These are phyloP conservation scores for Cordyceps cicadae DNA, from an alignment of 2,329 filamentous ascomycete genomes.

Conservation along the genomic window DNA sequence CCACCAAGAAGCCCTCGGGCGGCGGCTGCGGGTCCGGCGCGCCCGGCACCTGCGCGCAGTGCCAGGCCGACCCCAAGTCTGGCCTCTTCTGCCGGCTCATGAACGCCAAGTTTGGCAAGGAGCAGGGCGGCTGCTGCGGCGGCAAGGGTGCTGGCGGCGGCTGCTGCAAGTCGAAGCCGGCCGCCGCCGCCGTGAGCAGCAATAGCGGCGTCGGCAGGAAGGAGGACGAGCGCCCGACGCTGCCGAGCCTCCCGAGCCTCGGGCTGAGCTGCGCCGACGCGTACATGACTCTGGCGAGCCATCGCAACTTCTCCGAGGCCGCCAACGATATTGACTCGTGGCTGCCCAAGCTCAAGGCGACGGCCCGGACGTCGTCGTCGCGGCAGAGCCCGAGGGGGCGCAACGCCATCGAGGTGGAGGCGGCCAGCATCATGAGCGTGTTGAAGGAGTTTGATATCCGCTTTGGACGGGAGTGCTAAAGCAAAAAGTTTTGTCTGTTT, in stretches of 20 bases:
- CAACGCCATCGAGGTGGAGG: constrained; percentile 68
- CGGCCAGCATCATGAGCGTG: constrained; percentile 79
- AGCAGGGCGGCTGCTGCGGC: constrained; percentile 48
- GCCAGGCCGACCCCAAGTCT: constrained; percentile 66
- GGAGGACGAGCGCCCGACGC: constrained; percentile 25
- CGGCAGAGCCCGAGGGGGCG: constrained; percentile 27
- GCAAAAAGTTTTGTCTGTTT: not conserved
- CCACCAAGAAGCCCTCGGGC: constrained; percentile 18
- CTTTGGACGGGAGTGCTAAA: constrained; percentile 45
- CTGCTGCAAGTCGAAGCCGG: constrained; percentile 50
- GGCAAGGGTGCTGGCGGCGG: constrained; percentile 54
- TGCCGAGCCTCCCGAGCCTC: constrained; percentile 35
- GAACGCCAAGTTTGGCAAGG: constrained; percentile 53
- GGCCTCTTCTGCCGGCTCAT: constrained; percentile 77
- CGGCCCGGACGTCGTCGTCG: constrained; percentile 29
- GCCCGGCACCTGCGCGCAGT: constrained; percentile 73
- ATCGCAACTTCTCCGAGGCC: constrained; percentile 66
- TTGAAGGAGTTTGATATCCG: constrained; percentile 71
- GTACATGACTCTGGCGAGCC: constrained; percentile 69
- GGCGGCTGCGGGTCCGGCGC: constrained; percentile 55
- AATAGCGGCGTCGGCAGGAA: not conserved
- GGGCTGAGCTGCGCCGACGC: constrained; percentile 68
- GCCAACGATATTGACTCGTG: constrained; percentile 67
- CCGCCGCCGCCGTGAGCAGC: constrained; percentile 15
- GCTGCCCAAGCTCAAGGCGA: constrained; percentile 64